Conservation (phyloP, 1,284 basidiomycete species). For the Fomitopsis schrenkii region DNA sequence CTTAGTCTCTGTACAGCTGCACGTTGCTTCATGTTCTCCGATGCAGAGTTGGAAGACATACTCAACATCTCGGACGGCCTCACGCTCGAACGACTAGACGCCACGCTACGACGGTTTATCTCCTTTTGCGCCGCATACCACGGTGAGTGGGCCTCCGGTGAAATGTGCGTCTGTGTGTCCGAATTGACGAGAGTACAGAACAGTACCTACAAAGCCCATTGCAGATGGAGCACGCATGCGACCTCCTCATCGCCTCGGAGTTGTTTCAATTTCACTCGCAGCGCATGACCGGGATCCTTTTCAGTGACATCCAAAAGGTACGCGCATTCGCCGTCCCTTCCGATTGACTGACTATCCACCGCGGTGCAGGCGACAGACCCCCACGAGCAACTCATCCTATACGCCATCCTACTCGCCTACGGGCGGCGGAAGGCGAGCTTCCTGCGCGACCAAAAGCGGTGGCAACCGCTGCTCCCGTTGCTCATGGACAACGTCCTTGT, state of each 20-base stretch:
- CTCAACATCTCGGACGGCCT: slow-evolving; percentile 61
- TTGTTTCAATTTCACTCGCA: slow-evolving; percentile 87
- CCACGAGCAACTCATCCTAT: slow-evolving; percentile 78
- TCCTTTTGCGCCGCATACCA: slow-evolving; percentile 81
- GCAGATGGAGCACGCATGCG: slow-evolving; percentile 81
- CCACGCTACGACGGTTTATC: slow-evolving; percentile 72
- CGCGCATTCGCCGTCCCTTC: slow-evolving; percentile 20
- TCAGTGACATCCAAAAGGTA: slow-evolving; percentile 67
- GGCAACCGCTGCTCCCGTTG: slow-evolving; percentile 77
- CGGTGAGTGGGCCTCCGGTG: slow-evolving; percentile 38
- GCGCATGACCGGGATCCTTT: slow-evolving; percentile 78
- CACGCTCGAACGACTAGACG: slow-evolving; percentile 74
- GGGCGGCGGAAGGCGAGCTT: slow-evolving; percentile 69
- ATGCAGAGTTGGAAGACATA: slow-evolving; percentile 81
- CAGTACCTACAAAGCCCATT: slow-evolving; percentile 75
- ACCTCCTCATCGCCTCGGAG: slow-evolving; percentile 73
- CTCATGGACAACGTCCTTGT: slow-evolving; percentile 77
- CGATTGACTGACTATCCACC: neutral
- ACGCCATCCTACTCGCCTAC: slow-evolving; percentile 73
- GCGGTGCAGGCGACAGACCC: slow-evolving; percentile 77
- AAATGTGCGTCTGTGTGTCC: neutral
- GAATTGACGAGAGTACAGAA: slow-evolving; percentile 40
- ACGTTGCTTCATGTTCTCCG: neutral
- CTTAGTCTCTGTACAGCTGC: neutral
- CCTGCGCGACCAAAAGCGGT: slow-evolving; percentile 76